Percentiles rank a stretch among this genome's conserved stretches.
Evolutionary conservation across 225 moss, liverwort and hornwort genomes (phyloP).

Genomic region (Antitrichia curtipendula): DNA sequence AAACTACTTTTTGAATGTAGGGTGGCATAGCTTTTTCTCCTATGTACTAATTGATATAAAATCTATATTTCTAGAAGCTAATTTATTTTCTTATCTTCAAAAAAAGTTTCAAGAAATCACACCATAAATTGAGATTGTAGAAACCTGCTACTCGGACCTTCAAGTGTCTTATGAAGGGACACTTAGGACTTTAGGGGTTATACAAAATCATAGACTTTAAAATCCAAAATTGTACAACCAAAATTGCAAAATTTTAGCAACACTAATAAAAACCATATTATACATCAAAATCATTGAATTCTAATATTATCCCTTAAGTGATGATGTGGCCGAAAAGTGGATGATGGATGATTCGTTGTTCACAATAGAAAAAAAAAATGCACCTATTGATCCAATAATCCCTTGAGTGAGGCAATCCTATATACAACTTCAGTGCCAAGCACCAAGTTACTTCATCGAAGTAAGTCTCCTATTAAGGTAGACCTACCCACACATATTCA

Average conservation of each 20-base stretch:
- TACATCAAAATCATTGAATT: too few species aligned
- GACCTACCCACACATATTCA: too few species aligned
- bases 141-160: background rate
- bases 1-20: background rate
- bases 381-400: too few species aligned
- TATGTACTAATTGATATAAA: background rate
- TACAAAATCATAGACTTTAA: background rate
- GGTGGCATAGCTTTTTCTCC: background rate
- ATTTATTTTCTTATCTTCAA: background rate
- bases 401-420: too few species aligned
- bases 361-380: too few species aligned
- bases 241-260: too few species aligned
- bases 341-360: too few species aligned
- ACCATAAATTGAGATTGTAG: background rate
- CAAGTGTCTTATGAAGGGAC: background rate
- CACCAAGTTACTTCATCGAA: slow-evolving; percentile 2
- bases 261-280: too few species aligned
- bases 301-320: too few species aligned
- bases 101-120: background rate
- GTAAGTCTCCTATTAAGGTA: slow-evolving; percentile 22
- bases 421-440: slow-evolving; percentile 15
- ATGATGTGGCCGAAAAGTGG: too few species aligned
- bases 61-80: background rate
- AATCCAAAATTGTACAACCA: rapidly evolving
- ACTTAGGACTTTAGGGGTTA: background rate